Conservation (phyloP, 208 protist genomes). For the Leishmania lainsoni region DNA sequence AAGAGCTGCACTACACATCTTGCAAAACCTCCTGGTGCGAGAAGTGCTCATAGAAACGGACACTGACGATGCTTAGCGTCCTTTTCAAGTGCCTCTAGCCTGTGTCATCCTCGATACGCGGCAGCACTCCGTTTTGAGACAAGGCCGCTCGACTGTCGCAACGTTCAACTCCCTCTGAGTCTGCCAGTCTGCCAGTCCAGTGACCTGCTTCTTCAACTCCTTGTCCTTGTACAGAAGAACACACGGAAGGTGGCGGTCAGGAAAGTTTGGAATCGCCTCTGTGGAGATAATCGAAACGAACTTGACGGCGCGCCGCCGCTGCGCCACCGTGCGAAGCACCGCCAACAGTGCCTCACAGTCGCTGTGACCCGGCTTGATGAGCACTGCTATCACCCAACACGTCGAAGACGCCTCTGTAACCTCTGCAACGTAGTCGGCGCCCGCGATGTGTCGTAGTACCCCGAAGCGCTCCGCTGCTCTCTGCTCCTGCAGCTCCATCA, state of each 20-base stretch:
- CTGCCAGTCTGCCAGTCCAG: conserved; percentile 66
- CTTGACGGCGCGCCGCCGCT: conserved; percentile 72
- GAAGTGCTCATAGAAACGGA: background rate
- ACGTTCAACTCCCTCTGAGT: conserved; percentile 42
- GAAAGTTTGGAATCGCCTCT: conserved; percentile 83
- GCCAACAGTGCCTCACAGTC: conserved; percentile 82
- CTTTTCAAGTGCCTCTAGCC: background rate
- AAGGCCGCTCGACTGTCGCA: conserved; percentile 57
- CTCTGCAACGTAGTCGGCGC: conserved; percentile 76
- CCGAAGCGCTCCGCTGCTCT: conserved; percentile 63
- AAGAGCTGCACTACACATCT: background rate
- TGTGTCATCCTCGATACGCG: conserved; percentile 29
- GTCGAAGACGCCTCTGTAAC: conserved; percentile 76
- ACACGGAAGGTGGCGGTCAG: conserved; percentile 75
- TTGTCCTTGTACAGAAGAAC: conserved; percentile 82
- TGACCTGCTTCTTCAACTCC: conserved; percentile 70
- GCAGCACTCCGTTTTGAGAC: conserved; percentile 46
- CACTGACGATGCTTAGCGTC: background rate
- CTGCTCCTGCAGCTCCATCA: conserved; percentile 67
- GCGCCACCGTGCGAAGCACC: conserved; percentile 70
- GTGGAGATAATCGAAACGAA: conserved; percentile 85
- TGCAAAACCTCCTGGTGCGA: background rate
- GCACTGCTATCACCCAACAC: conserved; percentile 70
- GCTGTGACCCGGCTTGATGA: conserved; percentile 70
- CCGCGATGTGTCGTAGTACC: conserved; percentile 65